phyloP scores from a whole-genome alignment of 148 eudicot genomes.

The Spergularia bocconei region DNA sequence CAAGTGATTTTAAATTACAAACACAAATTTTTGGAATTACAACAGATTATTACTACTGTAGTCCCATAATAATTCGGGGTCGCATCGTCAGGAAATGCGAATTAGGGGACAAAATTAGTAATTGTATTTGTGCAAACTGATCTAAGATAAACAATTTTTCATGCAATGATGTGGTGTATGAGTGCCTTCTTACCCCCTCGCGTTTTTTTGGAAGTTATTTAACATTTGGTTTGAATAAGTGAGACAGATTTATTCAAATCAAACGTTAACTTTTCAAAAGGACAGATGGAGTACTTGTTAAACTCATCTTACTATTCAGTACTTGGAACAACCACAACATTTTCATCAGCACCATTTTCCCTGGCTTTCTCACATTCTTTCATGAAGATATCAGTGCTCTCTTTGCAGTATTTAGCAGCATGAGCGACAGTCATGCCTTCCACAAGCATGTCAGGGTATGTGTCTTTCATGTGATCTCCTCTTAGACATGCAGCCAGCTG shows the following conservation, averaged over 20 bases:
- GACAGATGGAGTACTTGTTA: neutral
- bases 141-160: too few species aligned
- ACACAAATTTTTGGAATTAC: too few species aligned
- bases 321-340: slow-evolving; percentile 12
- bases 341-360: slow-evolving; percentile 35
- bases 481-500: slow-evolving; percentile 63
- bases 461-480: slow-evolving; percentile 53
- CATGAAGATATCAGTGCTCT: slow-evolving; percentile 46
- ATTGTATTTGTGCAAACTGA: too few species aligned
- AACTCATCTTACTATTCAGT: neutral
- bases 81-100: too few species aligned
- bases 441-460: slow-evolving; percentile 48
- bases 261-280: slow-evolving; percentile 24
- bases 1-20: too few species aligned
- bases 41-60: too few species aligned
- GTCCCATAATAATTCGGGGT: too few species aligned
- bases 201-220: too few species aligned
- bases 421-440: slow-evolving; percentile 52
- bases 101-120: too few species aligned
- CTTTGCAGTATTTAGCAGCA: slow-evolving; percentile 49
- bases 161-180: too few species aligned
- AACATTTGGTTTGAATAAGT: too few species aligned
- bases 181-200: too few species aligned
- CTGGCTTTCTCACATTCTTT: slow-evolving; percentile 43
- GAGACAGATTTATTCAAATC: neutral